These are phyloP conservation scores for Sporothrix humicola DNA, from an alignment of 2,329 filamentous ascomycete species.

Conservation along the genomic window DNA sequence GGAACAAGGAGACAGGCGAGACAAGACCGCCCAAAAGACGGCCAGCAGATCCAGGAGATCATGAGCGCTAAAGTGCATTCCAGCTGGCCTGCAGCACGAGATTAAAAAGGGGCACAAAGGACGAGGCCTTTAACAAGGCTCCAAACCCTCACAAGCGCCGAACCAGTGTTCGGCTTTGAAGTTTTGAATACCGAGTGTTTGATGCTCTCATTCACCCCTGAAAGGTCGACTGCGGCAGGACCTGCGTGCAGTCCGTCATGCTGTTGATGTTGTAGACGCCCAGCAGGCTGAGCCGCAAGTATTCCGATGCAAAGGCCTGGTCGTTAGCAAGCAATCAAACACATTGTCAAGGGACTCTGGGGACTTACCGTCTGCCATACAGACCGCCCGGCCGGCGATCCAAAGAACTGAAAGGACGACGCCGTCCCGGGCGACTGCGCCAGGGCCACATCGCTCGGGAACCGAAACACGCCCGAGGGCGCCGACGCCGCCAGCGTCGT, in stretches of 20 bases:
- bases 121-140: background rate
- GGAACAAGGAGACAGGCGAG: background rate
- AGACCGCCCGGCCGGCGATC: conserved; percentile 44
- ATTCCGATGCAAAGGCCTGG: conserved; percentile 58
- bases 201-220: background rate
- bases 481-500: conserved; percentile 44
- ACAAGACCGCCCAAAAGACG: background rate
- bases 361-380: conserved; percentile 51
- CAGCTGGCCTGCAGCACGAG: conserved; percentile 12
- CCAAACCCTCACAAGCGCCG: background rate
- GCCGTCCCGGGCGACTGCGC: conserved; percentile 47
- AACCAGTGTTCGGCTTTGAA: no score
- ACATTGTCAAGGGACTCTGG: background rate
- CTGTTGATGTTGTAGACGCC: conserved; percentile 63
- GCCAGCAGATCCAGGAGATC: conserved; percentile 5
- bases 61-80: conserved; percentile 21
- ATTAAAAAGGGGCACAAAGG: background rate
- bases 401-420: conserved; percentile 49
- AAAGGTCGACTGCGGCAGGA: conserved; percentile 47
- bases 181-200: no score
- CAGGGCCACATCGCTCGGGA: conserved; percentile 51
- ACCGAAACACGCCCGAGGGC: conserved; percentile 45
- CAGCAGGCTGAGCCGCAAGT: conserved; percentile 59
- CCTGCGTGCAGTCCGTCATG: conserved; percentile 61
- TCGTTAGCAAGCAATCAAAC: background rate